phyloP scores from a whole-genome alignment of 2,329 filamentous ascomycete genomes.

The Akanthomyces muscarius region DNA sequence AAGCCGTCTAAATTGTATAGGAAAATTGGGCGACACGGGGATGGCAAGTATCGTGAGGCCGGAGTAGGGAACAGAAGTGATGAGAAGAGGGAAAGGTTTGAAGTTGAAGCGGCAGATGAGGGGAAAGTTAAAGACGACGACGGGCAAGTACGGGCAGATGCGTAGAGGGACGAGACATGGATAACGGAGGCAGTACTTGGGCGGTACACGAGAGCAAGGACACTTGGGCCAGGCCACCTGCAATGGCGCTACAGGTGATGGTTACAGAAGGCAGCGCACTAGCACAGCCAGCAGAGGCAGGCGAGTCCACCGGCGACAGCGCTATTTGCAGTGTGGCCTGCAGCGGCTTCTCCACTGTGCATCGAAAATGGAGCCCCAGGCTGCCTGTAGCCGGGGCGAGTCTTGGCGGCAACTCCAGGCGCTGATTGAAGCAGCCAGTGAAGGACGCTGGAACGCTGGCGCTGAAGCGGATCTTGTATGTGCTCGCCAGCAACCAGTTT shows the following conservation, averaged over 20 bases:
- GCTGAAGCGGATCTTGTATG: too few relatives aligned
- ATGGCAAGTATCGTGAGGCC: not conserved
- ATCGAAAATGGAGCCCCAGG: not conserved
- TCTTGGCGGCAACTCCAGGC: not conserved
- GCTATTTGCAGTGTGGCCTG: not conserved
- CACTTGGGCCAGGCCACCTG: not conserved
- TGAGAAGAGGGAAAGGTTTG: constrained; percentile 7
- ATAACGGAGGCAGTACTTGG: not conserved
- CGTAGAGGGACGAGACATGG: not conserved
- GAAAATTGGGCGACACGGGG: not conserved
- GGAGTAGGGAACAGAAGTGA: not conserved
- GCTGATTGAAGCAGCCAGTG: not conserved
- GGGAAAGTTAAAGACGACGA: constrained; percentile 12
- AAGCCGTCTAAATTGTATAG: not conserved
- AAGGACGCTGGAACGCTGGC: not conserved
- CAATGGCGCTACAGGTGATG: not conserved
- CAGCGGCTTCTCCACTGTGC: not conserved
- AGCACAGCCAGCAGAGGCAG: not conserved
- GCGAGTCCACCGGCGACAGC: not conserved
- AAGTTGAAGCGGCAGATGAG: constrained; percentile 4
- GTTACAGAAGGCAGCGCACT: not conserved
- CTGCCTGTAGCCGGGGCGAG: not conserved
- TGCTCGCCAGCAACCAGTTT: too few relatives aligned
- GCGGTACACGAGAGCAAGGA: not conserved
- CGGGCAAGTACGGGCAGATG: not conserved